These are phyloP conservation scores for Penicillium olsonii DNA, from an alignment of 2,329 filamentous ascomycete species.

Conservation along the genomic window DNA sequence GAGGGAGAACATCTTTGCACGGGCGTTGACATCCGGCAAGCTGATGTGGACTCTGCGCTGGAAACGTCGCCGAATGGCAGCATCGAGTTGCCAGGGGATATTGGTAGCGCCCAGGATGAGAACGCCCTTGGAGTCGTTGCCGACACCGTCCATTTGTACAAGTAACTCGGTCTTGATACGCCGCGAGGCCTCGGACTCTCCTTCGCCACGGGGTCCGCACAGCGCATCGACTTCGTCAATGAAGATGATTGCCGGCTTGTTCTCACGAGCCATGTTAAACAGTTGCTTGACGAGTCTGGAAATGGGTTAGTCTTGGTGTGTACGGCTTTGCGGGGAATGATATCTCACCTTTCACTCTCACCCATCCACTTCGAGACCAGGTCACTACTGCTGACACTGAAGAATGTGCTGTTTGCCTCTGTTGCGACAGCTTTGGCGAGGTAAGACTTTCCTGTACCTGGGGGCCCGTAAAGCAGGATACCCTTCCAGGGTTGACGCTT, in stretches of 20 bases:
- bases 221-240: constrained; percentile 98
- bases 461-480: constrained; percentile 92
- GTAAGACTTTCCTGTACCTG: constrained; percentile 96
- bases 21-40: constrained; percentile 80
- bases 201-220: constrained; percentile 88
- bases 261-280: constrained; percentile 97
- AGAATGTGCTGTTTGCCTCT: constrained; percentile 98
- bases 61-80: constrained; percentile 92
- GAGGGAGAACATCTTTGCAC: constrained; percentile 94
- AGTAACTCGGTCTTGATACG: constrained; percentile 98
- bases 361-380: constrained; percentile 99
- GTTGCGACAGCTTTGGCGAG: constrained; percentile 96
- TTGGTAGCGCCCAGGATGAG: constrained; percentile 95
- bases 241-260: constrained; percentile 97
- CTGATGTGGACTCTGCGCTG: constrained; percentile 95
- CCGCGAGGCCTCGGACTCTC: constrained; percentile 94
- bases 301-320: constrained; percentile 10
- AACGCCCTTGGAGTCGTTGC: constrained; percentile 90
- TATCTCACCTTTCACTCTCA: constrained; percentile 83
- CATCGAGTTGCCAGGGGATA: constrained; percentile 97
- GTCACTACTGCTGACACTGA: constrained; percentile 96
- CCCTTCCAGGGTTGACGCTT: constrained; percentile 99
- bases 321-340: not conserved
- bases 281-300: constrained; percentile 87
- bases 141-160: constrained; percentile 99